phyloP scores from a whole-genome alignment of 805 yeast species.

The Hyphopichia homilentoma region DNA sequence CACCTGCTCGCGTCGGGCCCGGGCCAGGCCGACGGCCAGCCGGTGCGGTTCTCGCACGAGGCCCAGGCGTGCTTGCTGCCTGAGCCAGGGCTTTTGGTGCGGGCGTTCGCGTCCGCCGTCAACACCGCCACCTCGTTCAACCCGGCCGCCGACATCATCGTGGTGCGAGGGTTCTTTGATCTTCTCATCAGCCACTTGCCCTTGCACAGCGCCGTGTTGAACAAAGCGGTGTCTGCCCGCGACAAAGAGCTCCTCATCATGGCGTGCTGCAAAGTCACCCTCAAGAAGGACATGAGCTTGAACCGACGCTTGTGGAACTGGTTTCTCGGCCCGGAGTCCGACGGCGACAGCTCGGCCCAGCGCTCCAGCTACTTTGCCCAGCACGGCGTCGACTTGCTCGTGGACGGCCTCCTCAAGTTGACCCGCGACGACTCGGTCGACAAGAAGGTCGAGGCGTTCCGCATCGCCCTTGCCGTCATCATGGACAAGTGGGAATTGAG shows the following conservation, averaged over 20 bases:
- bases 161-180: constrained; percentile 87
- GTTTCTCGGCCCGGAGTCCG: constrained; percentile 70
- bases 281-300: constrained; percentile 87
- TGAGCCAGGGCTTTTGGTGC: constrained; percentile 71
- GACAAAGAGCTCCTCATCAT: constrained; percentile 61
- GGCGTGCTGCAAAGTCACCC: constrained; percentile 63
- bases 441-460: constrained; percentile 49
- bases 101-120: constrained; percentile 72
- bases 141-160: constrained; percentile 52
- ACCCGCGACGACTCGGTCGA: constrained; percentile 28
- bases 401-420: constrained; percentile 50
- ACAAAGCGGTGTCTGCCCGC: constrained; percentile 39
- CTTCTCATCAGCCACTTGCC: constrained; percentile 65
- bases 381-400: constrained; percentile 50
- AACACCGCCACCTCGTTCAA: constrained; percentile 31
- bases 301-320: constrained; percentile 93
- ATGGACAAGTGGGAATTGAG: constrained; percentile 97
- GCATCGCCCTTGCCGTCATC: constrained; percentile 60
- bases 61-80: constrained; percentile 66
- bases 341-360: constrained; percentile 11
- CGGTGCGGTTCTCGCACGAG: constrained; percentile 36
- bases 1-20: too few relatives aligned
- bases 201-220: constrained; percentile 56
- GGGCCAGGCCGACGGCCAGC: constrained; percentile 14
- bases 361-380: constrained; percentile 56